Conservation (phyloP, 352 stramenopile genomes). For the Blastocystis hominis region DNA sequence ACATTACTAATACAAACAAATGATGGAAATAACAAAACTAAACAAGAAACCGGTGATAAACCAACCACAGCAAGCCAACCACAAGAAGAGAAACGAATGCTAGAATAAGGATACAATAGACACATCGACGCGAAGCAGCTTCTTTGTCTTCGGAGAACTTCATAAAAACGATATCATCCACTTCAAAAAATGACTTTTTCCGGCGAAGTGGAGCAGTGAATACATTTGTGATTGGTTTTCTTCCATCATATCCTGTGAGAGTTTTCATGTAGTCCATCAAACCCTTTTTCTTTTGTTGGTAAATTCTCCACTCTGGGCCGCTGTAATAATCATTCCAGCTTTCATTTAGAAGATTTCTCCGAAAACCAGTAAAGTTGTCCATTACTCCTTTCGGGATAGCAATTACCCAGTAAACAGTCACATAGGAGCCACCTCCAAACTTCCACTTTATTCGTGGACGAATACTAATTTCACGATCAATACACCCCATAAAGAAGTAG, state of each 20-base stretch:
- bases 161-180: not conserved
- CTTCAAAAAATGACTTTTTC: not conserved
- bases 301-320: not conserved
- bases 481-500: not conserved
- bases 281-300: not conserved
- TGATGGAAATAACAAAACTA: too few species aligned
- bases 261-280: slow-evolving; percentile 42
- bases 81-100: too few species aligned
- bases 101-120: too few species aligned
- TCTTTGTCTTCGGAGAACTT: slow-evolving; percentile 27
- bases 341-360: slow-evolving; percentile 9
- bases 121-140: not conserved
- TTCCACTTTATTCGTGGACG: slow-evolving; percentile 23
- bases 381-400: not conserved
- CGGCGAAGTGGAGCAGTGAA: not conserved
- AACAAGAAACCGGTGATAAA: too few species aligned
- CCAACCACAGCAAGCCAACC: too few species aligned
- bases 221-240: not conserved
- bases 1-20: too few species aligned
- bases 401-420: not conserved
- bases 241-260: not conserved
- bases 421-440: not conserved
- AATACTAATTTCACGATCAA: not conserved
- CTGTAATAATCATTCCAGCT: slow-evolving; percentile 1
- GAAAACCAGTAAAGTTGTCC: slow-evolving; percentile 11